Base-by-base conservation (phyloP, 2,329 filamentous ascomycete species). In the Ophiostoma perfectum region DNA sequence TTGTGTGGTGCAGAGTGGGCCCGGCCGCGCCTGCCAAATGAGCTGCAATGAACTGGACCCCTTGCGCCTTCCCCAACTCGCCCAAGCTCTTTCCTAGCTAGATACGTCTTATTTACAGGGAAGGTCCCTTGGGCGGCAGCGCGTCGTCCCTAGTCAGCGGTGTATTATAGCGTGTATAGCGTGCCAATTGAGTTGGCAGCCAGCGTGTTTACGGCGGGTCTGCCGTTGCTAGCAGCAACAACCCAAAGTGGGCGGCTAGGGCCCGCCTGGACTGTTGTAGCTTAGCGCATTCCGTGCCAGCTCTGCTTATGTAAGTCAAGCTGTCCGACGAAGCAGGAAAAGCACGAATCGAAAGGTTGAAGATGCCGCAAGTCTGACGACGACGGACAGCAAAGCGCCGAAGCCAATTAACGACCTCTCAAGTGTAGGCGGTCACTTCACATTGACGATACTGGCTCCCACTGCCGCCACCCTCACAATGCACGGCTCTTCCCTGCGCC, bases 401-500 rank as follows among this genome's bases (percentile, higher is more conserved):
- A 27, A 27, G 27, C 27, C 27, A 27, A 27, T 27, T 7, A 44
- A 39, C 63, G n/a, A 52, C 62, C 62, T n/a, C n/a, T 36, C 11
- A 47, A 60, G 11, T 12, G 63, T 36, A 42, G 52, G 66, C 44
- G 9, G 27, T 66, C 18, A 52, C 7, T 36, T 27, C 5, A 42
- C 1, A 42, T 44, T 44, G 38, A 41, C 14, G n/a, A n/a, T 12
- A n/a, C 39, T 9, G 39, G 3, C 39, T 6, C 38, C 42, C 4
- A 8, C 39, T 18, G 16, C 39, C 9, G 7, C 16, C 5, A n/a
- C 39, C 18, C 7, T 41, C 62, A 69, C n/a, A 6, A 72, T 72
- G 71, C 69, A 63, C 47, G 67, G 69, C 62, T 55, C 64, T 5
- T 66, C 68, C 44, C n/a, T 65, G 68, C 42, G 68, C 66, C 66